These are phyloP conservation scores for Penicillium corylophilum DNA, from an alignment of 2,329 filamentous ascomycete genomes.

Conservation along the genomic window DNA sequence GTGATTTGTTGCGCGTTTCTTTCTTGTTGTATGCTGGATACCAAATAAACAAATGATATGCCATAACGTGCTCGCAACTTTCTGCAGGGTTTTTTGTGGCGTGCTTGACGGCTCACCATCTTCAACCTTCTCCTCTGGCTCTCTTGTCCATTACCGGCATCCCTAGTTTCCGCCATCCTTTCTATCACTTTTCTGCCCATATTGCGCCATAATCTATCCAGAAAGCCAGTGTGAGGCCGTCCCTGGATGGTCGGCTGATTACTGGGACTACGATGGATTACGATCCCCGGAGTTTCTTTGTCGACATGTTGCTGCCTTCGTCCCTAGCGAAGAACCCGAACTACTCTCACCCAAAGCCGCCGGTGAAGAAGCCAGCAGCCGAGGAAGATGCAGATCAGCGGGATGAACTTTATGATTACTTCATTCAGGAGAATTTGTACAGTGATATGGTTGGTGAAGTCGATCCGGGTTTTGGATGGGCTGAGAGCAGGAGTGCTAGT, in stretches of 20 bases:
- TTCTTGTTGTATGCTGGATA: no score
- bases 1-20: no score
- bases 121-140: neutral
- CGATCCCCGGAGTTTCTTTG: neutral
- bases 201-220: neutral
- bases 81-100: neutral
- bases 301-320: neutral
- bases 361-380: neutral
- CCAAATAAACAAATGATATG: no score
- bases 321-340: neutral
- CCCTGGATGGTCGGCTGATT: neutral
- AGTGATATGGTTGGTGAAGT: neutral
- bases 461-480: conserved; percentile 1
- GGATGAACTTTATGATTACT: neutral
- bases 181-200: neutral
- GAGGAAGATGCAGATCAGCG: neutral
- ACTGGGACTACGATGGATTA: neutral
- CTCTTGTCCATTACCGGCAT: neutral
- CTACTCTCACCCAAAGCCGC: neutral
- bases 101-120: neutral
- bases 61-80: no score
- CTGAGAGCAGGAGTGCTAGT: neutral
- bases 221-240: neutral
- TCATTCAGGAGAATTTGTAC: neutral
- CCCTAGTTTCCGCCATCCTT: neutral